A percentile compares a stretch with the other conserved stretches of the same genome.
phyloP scores from a whole-genome alignment of 2,329 filamentous ascomycete genomes.

The Allantophomopsis cytisporea region DNA sequence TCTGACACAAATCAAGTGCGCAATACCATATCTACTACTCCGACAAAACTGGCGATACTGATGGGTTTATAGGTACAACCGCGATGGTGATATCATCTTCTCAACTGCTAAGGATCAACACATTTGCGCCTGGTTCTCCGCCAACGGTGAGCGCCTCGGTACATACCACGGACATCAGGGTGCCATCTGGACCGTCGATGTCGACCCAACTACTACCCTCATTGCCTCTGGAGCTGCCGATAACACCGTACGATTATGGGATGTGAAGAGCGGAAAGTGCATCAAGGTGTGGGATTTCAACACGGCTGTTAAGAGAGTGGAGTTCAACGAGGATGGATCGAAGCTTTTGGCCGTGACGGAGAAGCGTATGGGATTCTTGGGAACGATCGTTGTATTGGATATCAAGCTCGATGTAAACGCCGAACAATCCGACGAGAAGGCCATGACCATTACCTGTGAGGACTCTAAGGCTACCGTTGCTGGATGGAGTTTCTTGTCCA shows the following conservation, averaged over 20 bases:
- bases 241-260: conserved; percentile 96
- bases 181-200: conserved; percentile 97
- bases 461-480: conserved; percentile 96
- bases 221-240: conserved; percentile 93
- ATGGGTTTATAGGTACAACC: conserved; percentile 53
- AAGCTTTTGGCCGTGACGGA: conserved; percentile 89
- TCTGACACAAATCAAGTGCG: conserved; percentile 83
- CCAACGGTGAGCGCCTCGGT: conserved; percentile 95
- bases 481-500: conserved; percentile 86
- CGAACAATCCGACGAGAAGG: conserved; percentile 73
- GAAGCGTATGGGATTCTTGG: conserved; percentile 94
- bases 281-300: conserved; percentile 97
- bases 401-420: conserved; percentile 73
- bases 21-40: conserved; percentile 1
- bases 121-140: conserved; percentile 92
- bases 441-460: conserved; percentile 80
- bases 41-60: conserved; percentile 7
- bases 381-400: conserved; percentile 86
- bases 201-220: conserved; percentile 82
- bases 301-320: conserved; percentile 93
- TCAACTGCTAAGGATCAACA: conserved; percentile 93
- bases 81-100: conserved; percentile 94
- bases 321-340: conserved; percentile 90
- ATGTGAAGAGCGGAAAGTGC: conserved; percentile 81
- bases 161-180: conserved; percentile 96